Evolutionary conservation across 2,329 filamentous ascomycete genomes (phyloP).

Genomic region (Penicillium oxalicum): DNA sequence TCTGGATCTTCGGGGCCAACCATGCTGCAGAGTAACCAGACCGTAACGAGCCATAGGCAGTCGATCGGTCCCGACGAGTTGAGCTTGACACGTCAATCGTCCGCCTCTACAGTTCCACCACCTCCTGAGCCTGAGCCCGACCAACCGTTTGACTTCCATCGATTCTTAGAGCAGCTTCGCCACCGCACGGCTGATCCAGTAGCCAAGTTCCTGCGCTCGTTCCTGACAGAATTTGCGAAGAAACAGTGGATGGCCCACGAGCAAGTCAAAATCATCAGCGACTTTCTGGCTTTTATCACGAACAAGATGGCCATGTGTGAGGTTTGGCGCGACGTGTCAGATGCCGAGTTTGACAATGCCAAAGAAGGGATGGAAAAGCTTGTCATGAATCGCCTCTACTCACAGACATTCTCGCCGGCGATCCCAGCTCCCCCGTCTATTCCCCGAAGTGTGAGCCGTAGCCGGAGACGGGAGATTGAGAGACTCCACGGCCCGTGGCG

Average conservation of each 20-base stretch:
- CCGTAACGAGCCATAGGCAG: constrained; percentile 22
- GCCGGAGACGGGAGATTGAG: constrained; percentile 63
- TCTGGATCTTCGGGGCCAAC: constrained; percentile 18
- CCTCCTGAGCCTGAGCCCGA: constrained; percentile 75
- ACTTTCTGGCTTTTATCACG: constrained; percentile 92
- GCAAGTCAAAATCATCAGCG: constrained; percentile 96
- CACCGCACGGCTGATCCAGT: constrained; percentile 98
- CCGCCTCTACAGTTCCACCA: constrained; percentile 47
- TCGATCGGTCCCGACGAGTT: constrained; percentile 22
- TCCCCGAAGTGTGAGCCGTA: constrained; percentile 52
- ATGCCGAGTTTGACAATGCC: constrained; percentile 96
- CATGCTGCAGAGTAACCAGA: constrained; percentile 2
- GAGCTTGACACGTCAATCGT: constrained; percentile 27
- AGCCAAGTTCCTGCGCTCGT: constrained; percentile 90
- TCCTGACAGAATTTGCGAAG: constrained; percentile 89
- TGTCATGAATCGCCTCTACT: constrained; percentile 96
- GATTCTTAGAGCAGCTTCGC: constrained; percentile 89
- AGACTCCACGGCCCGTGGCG: constrained; percentile 71
- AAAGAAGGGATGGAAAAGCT: constrained; percentile 99
- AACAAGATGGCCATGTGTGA: constrained; percentile 98
- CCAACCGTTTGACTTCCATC: constrained; percentile 92
- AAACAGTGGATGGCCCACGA: constrained; percentile 99
- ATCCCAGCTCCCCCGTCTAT: constrained; percentile 75
- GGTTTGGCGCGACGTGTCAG: constrained; percentile 91
- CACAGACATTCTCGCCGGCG: constrained; percentile 91